These are phyloP conservation scores for Leptographium radiaticola DNA, from an alignment of 2,329 filamentous ascomycete species.

Conservation along the genomic window DNA sequence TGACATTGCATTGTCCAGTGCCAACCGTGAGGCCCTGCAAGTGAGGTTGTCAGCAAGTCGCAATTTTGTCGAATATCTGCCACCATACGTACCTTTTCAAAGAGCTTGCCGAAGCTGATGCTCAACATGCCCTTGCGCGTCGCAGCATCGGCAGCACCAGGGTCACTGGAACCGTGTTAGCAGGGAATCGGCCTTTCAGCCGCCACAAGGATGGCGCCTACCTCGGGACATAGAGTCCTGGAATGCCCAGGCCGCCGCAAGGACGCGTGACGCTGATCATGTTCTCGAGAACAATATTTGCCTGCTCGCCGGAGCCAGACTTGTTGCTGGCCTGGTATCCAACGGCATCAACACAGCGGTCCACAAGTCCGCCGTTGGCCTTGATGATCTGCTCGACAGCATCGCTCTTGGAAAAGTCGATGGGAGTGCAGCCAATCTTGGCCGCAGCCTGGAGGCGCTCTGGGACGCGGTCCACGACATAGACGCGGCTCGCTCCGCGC, in stretches of 20 bases:
- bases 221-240: constrained; percentile 1
- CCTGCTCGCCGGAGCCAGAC: background rate
- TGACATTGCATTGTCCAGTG: background rate
- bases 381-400: constrained; percentile 12
- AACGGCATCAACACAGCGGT: constrained; percentile 1
- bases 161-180: background rate
- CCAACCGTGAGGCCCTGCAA: background rate
- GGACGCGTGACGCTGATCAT: background rate
- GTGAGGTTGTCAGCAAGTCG: background rate
- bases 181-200: background rate
- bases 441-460: constrained; percentile 12
- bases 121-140: background rate
- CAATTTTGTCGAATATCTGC: background rate
- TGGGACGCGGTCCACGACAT: constrained; percentile 13
- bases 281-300: constrained; percentile 1
- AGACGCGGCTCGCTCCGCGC: constrained; percentile 14
- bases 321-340: background rate
- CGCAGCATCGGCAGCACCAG: background rate
- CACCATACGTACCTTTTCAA: background rate
- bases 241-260: background rate
- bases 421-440: constrained; percentile 13
- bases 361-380: background rate
- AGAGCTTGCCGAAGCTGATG: background rate
- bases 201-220: background rate
- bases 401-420: constrained; percentile 12